Evolutionary conservation across 345 rosid species (phyloP).

Genomic region (Eutrema yunnanense): DNA sequence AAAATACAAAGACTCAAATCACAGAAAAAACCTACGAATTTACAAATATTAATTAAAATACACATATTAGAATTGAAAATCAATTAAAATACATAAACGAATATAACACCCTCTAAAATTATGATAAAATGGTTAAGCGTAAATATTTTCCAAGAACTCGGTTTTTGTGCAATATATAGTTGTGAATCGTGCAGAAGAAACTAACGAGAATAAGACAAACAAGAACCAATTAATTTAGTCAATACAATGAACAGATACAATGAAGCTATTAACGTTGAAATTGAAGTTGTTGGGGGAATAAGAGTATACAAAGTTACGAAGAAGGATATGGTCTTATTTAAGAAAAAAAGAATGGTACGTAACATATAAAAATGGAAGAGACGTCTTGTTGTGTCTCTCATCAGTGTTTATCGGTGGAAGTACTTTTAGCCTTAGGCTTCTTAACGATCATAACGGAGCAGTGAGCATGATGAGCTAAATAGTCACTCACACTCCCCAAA

Average conservation of each 20-base stretch:
- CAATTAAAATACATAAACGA: no score
- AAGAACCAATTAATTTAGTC: not conserved
- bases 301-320: not conserved
- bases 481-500: slow-evolving; percentile 27
- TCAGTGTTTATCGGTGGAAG: not conserved
- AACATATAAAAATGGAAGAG: not conserved
- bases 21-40: no score
- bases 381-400: not conserved
- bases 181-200: not conserved
- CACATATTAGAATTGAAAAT: no score
- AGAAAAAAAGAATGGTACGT: not conserved
- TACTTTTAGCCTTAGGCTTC: slow-evolving; percentile 13
- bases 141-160: no score
- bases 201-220: not conserved
- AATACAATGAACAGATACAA: not conserved
- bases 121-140: not conserved
- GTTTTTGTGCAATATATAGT: not conserved
- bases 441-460: slow-evolving; percentile 29
- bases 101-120: no score
- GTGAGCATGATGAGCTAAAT: slow-evolving; percentile 27
- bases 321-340: not conserved
- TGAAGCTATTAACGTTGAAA: not conserved
- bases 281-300: not conserved
- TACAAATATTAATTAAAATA: no score
- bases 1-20: no score